phyloP scores from a whole-genome alignment of 352 stramenopile species.

The Thalassiosira hispida region DNA sequence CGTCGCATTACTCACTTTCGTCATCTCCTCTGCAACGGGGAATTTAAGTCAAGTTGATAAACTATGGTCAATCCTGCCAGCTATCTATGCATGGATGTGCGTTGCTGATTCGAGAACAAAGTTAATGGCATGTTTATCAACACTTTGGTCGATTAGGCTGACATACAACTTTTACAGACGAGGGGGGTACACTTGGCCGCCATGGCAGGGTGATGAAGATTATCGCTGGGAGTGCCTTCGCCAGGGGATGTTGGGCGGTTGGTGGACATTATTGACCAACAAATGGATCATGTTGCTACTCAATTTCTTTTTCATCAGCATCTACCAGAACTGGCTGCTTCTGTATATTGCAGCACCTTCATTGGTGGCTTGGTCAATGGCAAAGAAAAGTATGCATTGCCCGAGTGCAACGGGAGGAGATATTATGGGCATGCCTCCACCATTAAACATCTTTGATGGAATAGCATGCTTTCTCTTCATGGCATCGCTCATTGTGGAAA shows the following conservation, averaged over 20 bases:
- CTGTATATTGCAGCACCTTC: conserved; percentile 86
- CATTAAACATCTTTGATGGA: conserved; percentile 84
- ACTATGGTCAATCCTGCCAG: conserved; percentile 90
- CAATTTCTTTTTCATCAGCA: conserved; percentile 89
- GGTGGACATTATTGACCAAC: conserved; percentile 62
- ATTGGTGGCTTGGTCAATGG: conserved; percentile 75
- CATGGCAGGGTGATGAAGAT: conserved; percentile 89
- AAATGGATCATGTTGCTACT: conserved; percentile 89
- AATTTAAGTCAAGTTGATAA: conserved; percentile 93
- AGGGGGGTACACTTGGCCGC: conserved; percentile 89
- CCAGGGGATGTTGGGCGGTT: conserved; percentile 38
- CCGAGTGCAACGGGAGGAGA: neutral
- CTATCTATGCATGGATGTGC: conserved; percentile 89
- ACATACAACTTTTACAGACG: conserved; percentile 92
- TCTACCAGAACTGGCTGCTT: conserved; percentile 51
- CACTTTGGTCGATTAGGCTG: conserved; percentile 88
- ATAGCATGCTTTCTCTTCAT: conserved; percentile 85
- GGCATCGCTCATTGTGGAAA: conserved; percentile 86
- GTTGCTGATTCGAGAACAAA: conserved; percentile 75
- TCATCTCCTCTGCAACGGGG: conserved; percentile 69
- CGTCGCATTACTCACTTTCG: conserved; percentile 54
- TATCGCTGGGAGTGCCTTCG: conserved; percentile 90
- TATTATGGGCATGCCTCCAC: neutral
- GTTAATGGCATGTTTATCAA: conserved; percentile 88
- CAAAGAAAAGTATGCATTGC: conserved; percentile 34